Evolutionary conservation across 1,284 basidiomycete species (phyloP).

Genomic region (Tylopilus orsonianus): DNA sequence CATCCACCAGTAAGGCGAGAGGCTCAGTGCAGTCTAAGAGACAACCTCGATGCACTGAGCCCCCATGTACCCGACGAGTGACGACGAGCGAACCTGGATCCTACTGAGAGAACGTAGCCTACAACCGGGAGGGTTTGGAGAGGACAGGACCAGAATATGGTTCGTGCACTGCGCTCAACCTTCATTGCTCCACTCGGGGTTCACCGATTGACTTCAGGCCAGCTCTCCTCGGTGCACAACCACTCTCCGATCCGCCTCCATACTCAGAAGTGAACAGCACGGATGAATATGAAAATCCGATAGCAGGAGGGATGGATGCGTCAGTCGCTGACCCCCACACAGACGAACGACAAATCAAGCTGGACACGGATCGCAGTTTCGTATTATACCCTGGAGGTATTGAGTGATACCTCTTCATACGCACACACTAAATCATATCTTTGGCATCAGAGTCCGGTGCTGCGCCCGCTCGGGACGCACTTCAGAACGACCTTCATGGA

Average conservation of each 20-base stretch:
- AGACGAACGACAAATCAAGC: constrained; percentile 81
- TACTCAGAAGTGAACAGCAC: constrained; percentile 30
- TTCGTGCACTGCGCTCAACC: constrained; percentile 31
- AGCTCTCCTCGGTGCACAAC: constrained; percentile 23
- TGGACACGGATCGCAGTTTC: constrained; percentile 88
- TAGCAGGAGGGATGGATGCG: constrained; percentile 6
- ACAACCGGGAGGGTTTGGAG: constrained; percentile 61
- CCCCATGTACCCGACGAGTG: constrained; percentile 25
- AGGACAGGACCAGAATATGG: constrained; percentile 57
- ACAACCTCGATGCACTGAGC: constrained; percentile 12
- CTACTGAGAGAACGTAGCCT: constrained; percentile 50
- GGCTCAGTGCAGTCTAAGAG: neutral
- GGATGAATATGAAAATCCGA: constrained; percentile 8
- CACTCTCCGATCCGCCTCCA: constrained; percentile 23
- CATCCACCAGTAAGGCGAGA: neutral
- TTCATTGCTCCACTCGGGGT: neutral
- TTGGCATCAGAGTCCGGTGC: constrained; percentile 27
- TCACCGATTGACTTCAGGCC: constrained; percentile 26
- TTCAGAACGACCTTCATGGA: constrained; percentile 70
- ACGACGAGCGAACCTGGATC: constrained; percentile 47
- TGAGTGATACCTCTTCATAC: constrained; percentile 4
- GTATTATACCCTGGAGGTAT: constrained; percentile 77
- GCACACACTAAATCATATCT: constrained; percentile 17
- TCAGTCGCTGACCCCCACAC: constrained; percentile 46
- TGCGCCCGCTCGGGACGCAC: constrained; percentile 35